Percentiles rank a stretch among this genome's conserved stretches.
These are phyloP conservation scores for Coemansia sp. DNA, from an alignment of 192 early-diverging fungal species.

Conservation along the genomic window DNA sequence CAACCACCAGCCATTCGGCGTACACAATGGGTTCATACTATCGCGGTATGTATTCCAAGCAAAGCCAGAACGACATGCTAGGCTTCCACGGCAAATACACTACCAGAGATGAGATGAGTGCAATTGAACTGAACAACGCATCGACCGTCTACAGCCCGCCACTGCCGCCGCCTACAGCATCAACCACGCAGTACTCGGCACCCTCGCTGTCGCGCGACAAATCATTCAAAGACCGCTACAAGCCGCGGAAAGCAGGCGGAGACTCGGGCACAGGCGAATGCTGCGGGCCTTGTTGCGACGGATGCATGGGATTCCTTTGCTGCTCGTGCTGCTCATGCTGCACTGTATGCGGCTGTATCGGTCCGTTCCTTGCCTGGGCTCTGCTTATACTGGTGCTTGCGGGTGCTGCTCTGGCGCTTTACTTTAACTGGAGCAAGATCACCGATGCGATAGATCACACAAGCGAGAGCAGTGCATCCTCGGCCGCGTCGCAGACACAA, in stretches of 20 bases:
- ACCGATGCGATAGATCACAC: conserved; percentile 18
- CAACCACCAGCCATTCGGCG: conserved; percentile 24
- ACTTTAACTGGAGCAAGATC: conserved; percentile 54
- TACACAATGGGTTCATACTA: conserved; percentile 15
- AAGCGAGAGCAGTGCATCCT: background rate
- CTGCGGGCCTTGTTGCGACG: conserved; percentile 48
- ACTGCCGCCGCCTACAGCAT: conserved; percentile 16
- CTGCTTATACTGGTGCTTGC: conserved; percentile 31
- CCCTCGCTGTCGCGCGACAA: conserved; percentile 43
- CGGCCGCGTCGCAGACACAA: conserved; percentile 1
- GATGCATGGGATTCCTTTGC: conserved; percentile 44
- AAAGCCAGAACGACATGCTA: conserved; percentile 36
- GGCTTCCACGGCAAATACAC: conserved; percentile 1
- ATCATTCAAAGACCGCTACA: conserved; percentile 43
- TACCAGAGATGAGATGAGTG: conserved; percentile 7
- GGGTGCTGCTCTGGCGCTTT: conserved; percentile 48
- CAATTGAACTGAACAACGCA: conserved; percentile 12
- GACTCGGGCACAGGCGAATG: conserved; percentile 54
- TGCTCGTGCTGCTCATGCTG: conserved; percentile 32
- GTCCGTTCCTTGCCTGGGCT: conserved; percentile 35
- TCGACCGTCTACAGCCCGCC: conserved; percentile 41
- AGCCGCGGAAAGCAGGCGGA: conserved; percentile 39
- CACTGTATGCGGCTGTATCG: conserved; percentile 28
- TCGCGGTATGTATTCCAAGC: conserved; percentile 19
- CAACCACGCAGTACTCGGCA: conserved; percentile 21